Percentiles rank a stretch among this genome's conserved stretches.
Conservation (phyloP, 768 basidiomycete genomes). For the Collybia sp. region DNA sequence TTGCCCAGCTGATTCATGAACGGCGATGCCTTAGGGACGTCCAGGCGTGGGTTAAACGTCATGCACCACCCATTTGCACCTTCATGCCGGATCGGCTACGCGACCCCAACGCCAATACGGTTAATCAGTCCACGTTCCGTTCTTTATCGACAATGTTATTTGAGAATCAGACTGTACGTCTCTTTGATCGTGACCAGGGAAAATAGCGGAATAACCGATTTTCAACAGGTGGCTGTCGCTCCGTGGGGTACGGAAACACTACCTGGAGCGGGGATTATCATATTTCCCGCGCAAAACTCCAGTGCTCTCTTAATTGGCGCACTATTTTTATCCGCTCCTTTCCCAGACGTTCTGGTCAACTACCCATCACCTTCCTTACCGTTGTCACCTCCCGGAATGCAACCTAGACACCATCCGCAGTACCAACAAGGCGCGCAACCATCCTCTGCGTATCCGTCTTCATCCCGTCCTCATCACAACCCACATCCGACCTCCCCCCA, state of each 20-base stretch:
- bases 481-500: conserved; percentile 29
- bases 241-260: conserved; percentile 44
- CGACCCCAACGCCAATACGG: conserved; percentile 39
- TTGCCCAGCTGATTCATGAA: conserved; percentile 36
- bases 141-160: conserved; percentile 47
- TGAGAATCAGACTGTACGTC: conserved; percentile 48
- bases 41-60: conserved; percentile 45
- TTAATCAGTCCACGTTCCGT: conserved; percentile 52
- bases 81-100: conserved; percentile 59
- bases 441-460: conserved; percentile 25
- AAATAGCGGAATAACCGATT: not conserved
- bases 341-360: conserved; percentile 40
- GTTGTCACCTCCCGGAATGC: conserved; percentile 22
- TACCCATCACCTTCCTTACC: conserved; percentile 22
- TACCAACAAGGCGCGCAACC: conserved; percentile 20
- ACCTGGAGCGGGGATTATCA: conserved; percentile 45
- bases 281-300: conserved; percentile 48
- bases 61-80: conserved; percentile 48
- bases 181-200: not conserved
- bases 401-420: conserved; percentile 19
- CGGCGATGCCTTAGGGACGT: conserved; percentile 40
- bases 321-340: conserved; percentile 39
- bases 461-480: conserved; percentile 23
- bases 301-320: conserved; percentile 48
- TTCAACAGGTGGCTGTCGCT: conserved; percentile 42